Evolutionary conservation across 371 early-diverging fungal species (phyloP).

Genomic region (Amoeboaphelidium occidentale): DNA sequence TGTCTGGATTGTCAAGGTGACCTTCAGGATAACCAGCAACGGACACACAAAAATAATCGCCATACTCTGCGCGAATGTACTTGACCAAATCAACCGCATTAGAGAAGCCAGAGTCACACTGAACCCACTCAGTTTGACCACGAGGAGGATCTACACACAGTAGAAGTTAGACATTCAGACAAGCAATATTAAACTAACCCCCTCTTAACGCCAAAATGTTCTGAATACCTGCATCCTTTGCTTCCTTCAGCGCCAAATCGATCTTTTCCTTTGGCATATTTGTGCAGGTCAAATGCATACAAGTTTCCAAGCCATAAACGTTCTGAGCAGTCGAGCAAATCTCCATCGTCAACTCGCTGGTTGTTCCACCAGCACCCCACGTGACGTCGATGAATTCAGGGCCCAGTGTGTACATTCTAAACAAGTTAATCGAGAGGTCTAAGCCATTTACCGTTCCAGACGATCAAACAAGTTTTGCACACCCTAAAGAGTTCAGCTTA

Average conservation of each 20-base stretch:
- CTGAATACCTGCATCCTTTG: slow-evolving; percentile 72
- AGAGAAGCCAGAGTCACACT: slow-evolving; percentile 49
- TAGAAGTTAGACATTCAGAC: slow-evolving; percentile 2
- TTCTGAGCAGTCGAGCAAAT: slow-evolving; percentile 66
- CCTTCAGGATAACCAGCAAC: slow-evolving; percentile 92
- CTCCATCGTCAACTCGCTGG: slow-evolving; percentile 61
- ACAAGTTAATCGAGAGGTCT: no score
- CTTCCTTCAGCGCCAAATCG: slow-evolving; percentile 52
- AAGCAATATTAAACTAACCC: slow-evolving; percentile 10
- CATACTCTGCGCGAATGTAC: slow-evolving; percentile 66
- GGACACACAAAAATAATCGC: slow-evolving; percentile 80
- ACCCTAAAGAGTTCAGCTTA: slow-evolving; percentile 24
- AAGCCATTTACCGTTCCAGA: no score
- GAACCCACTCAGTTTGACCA: slow-evolving; percentile 51
- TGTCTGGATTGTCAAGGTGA: slow-evolving; percentile 39
- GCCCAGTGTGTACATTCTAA: slow-evolving; percentile 70
- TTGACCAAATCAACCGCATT: slow-evolving; percentile 61
- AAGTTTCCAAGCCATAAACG: slow-evolving; percentile 76
- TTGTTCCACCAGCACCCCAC: slow-evolving; percentile 84
- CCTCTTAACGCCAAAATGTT: slow-evolving; percentile 88
- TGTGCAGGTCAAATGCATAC: slow-evolving; percentile 93
- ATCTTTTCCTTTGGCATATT: slow-evolving; percentile 74
- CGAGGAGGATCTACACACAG: slow-evolving; percentile 46
- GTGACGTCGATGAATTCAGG: slow-evolving; percentile 89
- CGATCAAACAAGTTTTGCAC: slow-evolving; percentile 73